Conservation (phyloP, 2,329 filamentous ascomycete genomes). For the Emergomyces orientalis region DNA sequence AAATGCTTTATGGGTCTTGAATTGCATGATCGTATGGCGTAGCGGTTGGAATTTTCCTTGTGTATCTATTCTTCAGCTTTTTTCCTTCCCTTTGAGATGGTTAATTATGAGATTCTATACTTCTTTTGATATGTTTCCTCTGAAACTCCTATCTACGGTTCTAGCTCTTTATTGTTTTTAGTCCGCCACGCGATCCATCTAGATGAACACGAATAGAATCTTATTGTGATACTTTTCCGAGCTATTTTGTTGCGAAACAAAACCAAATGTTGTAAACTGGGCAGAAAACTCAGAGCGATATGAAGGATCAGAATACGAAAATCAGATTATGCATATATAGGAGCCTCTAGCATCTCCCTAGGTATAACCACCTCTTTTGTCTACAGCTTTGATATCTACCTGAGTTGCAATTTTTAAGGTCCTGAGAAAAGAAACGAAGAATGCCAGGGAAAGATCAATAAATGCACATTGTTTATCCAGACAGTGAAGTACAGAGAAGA, state of each 20-base stretch:
- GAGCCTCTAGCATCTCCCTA: background rate
- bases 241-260: background rate
- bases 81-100: constrained; percentile 7
- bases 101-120: constrained; percentile 4
- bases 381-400: background rate
- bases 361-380: background rate
- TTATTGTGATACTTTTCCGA: background rate
- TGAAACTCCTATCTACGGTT: background rate
- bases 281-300: background rate
- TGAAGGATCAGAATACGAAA: no score
- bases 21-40: constrained; percentile 15
- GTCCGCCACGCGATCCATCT: background rate
- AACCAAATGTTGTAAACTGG: background rate
- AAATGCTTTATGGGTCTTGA: constrained; percentile 8
- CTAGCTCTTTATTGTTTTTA: constrained; percentile 7
- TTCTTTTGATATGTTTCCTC: background rate
- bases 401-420: background rate
- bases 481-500: background rate
- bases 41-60: constrained; percentile 12
- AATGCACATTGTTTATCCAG: background rate
- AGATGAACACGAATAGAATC: background rate
- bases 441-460: background rate
- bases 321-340: background rate
- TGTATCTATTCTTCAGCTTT: constrained; percentile 6
- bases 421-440: background rate